phyloP scores from a whole-genome alignment of 352 stramenopile genomes.

The Phytophthora europaea region DNA sequence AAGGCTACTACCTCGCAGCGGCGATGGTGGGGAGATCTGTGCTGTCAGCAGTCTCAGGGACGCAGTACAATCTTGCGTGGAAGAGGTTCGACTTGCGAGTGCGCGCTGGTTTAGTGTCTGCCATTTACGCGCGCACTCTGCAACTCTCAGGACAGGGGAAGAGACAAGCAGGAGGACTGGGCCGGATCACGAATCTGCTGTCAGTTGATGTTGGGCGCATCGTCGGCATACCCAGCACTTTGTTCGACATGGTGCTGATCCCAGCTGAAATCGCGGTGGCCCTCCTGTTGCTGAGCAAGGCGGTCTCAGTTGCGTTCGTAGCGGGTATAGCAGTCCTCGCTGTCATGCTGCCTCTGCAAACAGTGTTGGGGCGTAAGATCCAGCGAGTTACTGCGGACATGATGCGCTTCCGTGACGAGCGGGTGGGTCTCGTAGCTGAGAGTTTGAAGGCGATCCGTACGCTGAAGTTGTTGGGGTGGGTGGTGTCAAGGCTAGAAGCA shows the following conservation, averaged over 20 bases:
- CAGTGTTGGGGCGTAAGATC: slow-evolving; percentile 79
- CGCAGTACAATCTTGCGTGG: slow-evolving; percentile 85
- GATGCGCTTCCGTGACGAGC: slow-evolving; percentile 85
- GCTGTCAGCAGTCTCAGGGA: slow-evolving; percentile 67
- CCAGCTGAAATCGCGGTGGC: slow-evolving; percentile 80
- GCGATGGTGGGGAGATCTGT: slow-evolving; percentile 67
- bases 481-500: slow-evolving; percentile 50
- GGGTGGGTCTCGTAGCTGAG: slow-evolving; percentile 76
- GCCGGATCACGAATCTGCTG: slow-evolving; percentile 80
- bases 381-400: slow-evolving; percentile 75
- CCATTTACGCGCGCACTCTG: slow-evolving; percentile 76
- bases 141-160: slow-evolving; percentile 44
- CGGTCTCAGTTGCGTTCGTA: slow-evolving; percentile 89
- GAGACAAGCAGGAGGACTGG: slow-evolving; percentile 51
- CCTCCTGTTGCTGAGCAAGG: slow-evolving; percentile 73
- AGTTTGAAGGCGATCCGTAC: slow-evolving; percentile 77
- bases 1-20: slow-evolving; percentile 67
- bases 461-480: slow-evolving; percentile 85
- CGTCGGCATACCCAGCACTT: slow-evolving; percentile 68
- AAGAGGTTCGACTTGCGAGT: slow-evolving; percentile 82
- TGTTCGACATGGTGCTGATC: slow-evolving; percentile 89
- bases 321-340: slow-evolving; percentile 78
- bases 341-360: slow-evolving; percentile 91
- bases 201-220: slow-evolving; percentile 84
- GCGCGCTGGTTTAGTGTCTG: slow-evolving; percentile 70